Percentiles rank a stretch among this genome's conserved stretches.
Conservation (phyloP, 176 grass and related monocot genomes). For the Urochloa ruziziensis region DNA sequence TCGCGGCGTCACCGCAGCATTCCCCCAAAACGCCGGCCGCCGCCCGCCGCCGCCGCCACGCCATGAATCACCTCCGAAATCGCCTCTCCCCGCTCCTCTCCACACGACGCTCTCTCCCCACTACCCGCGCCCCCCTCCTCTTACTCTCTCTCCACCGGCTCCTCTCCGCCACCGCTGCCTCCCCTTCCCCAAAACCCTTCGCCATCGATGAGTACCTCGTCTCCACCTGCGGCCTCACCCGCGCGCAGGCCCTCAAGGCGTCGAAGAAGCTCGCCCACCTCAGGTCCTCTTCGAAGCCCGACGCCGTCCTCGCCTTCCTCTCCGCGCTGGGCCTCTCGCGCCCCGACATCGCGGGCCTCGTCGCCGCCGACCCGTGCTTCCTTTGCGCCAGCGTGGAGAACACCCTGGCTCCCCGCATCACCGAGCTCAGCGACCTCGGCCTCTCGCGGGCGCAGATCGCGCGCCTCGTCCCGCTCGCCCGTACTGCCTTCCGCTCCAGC, state of each 20-base stretch:
- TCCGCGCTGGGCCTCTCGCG: constrained; percentile 8
- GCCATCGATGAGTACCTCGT: constrained; percentile 31
- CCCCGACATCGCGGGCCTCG: not conserved
- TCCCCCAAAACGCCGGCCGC: too few relatives aligned
- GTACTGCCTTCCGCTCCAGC: not conserved
- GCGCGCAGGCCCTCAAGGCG: not conserved
- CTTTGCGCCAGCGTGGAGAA: constrained; percentile 24
- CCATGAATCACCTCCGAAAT: too few relatives aligned
- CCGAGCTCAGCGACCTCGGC: constrained; percentile 5
- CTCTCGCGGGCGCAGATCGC: constrained; percentile 16
- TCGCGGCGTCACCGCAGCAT: too few relatives aligned
- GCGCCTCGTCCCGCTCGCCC: not conserved
- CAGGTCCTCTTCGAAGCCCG: not conserved
- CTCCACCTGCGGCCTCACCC: constrained; percentile 28
- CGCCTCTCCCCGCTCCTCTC: too few relatives aligned
- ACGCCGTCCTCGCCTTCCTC: constrained; percentile 32
- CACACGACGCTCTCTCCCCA: too few relatives aligned
- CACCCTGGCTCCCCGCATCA: not conserved
- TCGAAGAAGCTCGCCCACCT: constrained; percentile 12
- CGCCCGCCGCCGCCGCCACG: too few relatives aligned
- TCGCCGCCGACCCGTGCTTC: constrained; percentile 1
- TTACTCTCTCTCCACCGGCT: not conserved
- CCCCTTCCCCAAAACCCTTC: not conserved
- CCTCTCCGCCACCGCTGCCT: not conserved
- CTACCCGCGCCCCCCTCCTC: not conserved